Percentiles rank a stretch among this genome's conserved stretches.
Conservation (phyloP, 163 green algal species). For the Smithsoniella earleae region DNA sequence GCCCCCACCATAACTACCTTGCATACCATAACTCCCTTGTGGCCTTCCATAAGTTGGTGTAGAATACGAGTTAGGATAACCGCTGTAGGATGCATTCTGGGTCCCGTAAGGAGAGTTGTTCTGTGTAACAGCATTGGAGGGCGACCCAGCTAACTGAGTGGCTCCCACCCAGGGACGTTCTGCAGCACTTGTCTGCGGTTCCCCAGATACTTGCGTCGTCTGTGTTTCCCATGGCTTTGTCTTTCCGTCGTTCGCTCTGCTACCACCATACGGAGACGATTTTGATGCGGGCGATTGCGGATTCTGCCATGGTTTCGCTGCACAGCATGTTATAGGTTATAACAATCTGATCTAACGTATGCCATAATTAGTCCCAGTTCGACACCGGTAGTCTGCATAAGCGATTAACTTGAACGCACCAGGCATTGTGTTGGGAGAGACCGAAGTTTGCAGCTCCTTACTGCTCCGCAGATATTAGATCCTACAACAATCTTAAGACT, state of each 20-base stretch:
- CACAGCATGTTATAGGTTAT: no score
- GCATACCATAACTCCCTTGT: no score
- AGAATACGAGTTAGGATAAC: background rate
- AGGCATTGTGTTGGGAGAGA: no score
- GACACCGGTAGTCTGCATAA: no score
- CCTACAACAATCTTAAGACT: no score
- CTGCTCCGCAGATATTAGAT: no score
- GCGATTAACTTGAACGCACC: no score
- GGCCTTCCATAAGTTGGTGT: slow-evolving; percentile 11
- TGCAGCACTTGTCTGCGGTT: background rate
- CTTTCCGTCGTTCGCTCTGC: slow-evolving; percentile 14
- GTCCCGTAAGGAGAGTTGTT: slow-evolving; percentile 4
- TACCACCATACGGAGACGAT: background rate
- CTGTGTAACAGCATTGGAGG: background rate
- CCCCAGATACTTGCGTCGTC: background rate
- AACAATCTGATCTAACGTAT: no score
- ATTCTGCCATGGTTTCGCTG: slow-evolving; percentile 15
- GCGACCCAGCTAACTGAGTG: background rate
- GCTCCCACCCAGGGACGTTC: slow-evolving; percentile 1
- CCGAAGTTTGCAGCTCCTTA: no score
- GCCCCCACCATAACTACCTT: slow-evolving; percentile 29
- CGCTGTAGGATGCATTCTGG: background rate
- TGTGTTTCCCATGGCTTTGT: slow-evolving; percentile 23
- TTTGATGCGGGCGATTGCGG: background rate
- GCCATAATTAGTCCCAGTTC: no score